phyloP scores from a whole-genome alignment of 345 rosid species.

The Passiflora organensis region DNA sequence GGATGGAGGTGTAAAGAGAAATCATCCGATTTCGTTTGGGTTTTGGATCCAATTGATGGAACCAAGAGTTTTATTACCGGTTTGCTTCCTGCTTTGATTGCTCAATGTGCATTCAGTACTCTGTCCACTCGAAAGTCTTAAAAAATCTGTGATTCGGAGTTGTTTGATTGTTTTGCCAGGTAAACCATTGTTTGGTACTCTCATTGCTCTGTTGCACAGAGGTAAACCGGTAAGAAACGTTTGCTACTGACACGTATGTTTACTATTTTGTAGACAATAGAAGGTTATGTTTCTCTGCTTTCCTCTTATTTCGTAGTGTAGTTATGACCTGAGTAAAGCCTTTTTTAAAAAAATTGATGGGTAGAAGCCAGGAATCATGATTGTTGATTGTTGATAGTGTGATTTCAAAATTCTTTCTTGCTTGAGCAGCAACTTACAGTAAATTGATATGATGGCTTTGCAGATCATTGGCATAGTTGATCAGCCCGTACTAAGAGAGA shows the following conservation, averaged over 20 bases:
- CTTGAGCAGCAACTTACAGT: no score
- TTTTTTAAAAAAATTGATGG: no score
- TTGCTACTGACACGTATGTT: neutral
- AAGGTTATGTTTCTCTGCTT: no score
- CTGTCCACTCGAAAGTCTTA: neutral
- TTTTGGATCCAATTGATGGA: constrained; percentile 94
- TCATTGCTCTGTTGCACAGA: constrained; percentile 66
- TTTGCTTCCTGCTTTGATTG: constrained; percentile 15
- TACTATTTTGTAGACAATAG: neutral
- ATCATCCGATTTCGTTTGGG: constrained; percentile 91
- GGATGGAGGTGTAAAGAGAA: constrained; percentile 87
- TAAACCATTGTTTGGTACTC: constrained; percentile 87
- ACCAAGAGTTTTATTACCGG: constrained; percentile 96
- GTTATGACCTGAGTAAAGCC: no score
- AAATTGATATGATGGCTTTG: neutral
- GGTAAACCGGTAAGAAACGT: constrained; percentile 73
- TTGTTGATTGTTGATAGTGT: no score
- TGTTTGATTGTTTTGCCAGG: constrained; percentile 45
- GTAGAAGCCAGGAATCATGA: no score
- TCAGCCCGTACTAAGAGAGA: constrained; percentile 81
- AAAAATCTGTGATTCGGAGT: neutral
- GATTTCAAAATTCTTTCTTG: neutral
- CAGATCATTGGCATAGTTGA: constrained; percentile 89
- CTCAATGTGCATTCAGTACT: constrained; percentile 2
- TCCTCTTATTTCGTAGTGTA: no score